Evolutionary conservation across 73 alveolate genomes (phyloP).

Genomic region (Symbiodinium pilosum): DNA sequence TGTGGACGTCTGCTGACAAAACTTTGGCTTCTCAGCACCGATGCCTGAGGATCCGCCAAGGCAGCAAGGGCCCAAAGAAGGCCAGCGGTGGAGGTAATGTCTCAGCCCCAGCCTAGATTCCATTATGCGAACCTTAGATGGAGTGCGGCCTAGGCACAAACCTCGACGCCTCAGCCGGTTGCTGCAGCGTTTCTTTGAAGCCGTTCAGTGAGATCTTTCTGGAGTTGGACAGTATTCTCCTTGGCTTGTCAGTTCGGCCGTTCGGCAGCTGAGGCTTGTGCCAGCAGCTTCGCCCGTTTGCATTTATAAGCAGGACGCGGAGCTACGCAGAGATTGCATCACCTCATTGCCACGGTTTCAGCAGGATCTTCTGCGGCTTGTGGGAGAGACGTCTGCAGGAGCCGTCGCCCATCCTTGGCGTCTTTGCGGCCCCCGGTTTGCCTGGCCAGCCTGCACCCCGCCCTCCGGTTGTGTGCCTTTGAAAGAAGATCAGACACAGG

Average conservation of each 20-base stretch:
- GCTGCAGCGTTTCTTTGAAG: neutral
- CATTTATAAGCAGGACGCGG: neutral
- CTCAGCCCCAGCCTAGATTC: no score
- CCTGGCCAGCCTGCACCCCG: constrained; percentile 11
- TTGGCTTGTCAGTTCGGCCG: no score
- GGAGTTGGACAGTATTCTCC: no score
- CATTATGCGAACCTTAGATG: no score
- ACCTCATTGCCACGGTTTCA: no score
- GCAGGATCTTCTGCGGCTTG: no score
- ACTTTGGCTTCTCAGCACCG: neutral
- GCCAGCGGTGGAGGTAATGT: neutral
- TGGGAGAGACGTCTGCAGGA: no score
- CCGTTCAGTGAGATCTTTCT: neutral
- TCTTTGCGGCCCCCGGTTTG: neutral
- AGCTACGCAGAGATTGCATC: no score
- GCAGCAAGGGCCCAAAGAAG: constrained; percentile 60
- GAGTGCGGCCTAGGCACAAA: neutral
- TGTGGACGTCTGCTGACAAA: neutral
- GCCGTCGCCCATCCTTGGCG: neutral
- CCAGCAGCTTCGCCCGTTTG: constrained; percentile 12
- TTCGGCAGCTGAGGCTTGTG: neutral
- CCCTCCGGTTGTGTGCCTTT: neutral
- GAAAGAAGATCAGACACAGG: no score
- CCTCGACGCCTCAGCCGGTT: neutral
- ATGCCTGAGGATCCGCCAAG: neutral